These are phyloP conservation scores for Starmerella vitae DNA, from an alignment of 805 yeast genomes.

Conservation along the genomic window DNA sequence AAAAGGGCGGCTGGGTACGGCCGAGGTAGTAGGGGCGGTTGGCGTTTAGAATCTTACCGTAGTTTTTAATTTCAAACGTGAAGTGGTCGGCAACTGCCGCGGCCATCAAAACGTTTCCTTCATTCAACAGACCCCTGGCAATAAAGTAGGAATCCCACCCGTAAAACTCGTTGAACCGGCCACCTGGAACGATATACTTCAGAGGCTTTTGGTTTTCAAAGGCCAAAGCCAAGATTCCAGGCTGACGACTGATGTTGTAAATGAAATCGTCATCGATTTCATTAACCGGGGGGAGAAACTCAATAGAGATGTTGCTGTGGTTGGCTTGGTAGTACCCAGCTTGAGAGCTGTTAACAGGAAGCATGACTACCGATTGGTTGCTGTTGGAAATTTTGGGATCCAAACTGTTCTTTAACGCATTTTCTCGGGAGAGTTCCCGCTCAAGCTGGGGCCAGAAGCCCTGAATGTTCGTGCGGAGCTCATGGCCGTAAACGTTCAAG, in stretches of 20 bases:
- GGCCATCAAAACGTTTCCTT: slow-evolving; percentile 55
- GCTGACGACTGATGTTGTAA: slow-evolving; percentile 63
- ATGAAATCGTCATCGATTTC: slow-evolving; percentile 60
- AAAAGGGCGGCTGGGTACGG: slow-evolving; percentile 91
- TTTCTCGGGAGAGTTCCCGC: slow-evolving; percentile 11
- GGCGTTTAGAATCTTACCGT: slow-evolving; percentile 88
- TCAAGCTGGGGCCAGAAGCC: slow-evolving; percentile 16
- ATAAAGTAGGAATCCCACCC: slow-evolving; percentile 99
- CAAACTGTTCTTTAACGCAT: slow-evolving; percentile 2
- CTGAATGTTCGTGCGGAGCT: not conserved
- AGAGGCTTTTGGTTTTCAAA: slow-evolving; percentile 37
- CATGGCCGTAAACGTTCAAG: not conserved
- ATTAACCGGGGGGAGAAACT: slow-evolving; percentile 46
- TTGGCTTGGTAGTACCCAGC: slow-evolving; percentile 4
- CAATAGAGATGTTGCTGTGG: slow-evolving; percentile 42
- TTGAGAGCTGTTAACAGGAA: slow-evolving; percentile 3
- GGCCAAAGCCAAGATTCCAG: slow-evolving; percentile 78
- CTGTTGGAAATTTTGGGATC: slow-evolving; percentile 10
- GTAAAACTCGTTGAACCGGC: slow-evolving; percentile 87
- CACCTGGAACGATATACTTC: slow-evolving; percentile 95
- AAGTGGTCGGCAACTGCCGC: slow-evolving; percentile 86
- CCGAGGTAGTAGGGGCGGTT: slow-evolving; percentile 82
- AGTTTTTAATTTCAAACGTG: slow-evolving; percentile 75
- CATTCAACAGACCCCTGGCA: slow-evolving; percentile 63
- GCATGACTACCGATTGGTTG: slow-evolving; percentile 2